Base-by-base conservation (phyloP, 495 filamentous ascomycete species). In the Trypethelium eluteriae region DNA sequence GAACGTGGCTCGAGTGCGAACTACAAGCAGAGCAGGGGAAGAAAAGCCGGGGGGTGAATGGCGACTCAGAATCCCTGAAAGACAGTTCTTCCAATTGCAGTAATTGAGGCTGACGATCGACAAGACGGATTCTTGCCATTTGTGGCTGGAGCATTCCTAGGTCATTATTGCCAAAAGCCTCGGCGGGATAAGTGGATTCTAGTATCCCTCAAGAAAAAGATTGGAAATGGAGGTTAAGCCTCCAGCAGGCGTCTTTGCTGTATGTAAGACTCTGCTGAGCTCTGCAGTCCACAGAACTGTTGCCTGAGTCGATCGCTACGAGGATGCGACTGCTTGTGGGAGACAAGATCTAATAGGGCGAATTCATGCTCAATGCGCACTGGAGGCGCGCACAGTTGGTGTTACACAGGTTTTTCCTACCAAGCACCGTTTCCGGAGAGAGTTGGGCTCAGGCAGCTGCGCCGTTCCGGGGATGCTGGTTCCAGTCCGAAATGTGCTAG, bases 271-370 rank as follows among this genome's bases (percentile, higher is more conserved):
- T 11, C 3, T n/a, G 32, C 53, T 36, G 53, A 59, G 53, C 1
- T 7, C 11, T 34, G 34, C 53, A 5, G 5, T 11, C 10, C 25
- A 36, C 5, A 34, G 36, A n/a, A 35, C 36, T 6, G 32, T 36
- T 59, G 53, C 53, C 53, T 59, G 53, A 2, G 32, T 18, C 7
- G 53, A 59, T 59, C 53, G 53, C 53, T 32, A 59, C 14, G 25
- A 36, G 11, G 25, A 25, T 25, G 25, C 25, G 25, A 25, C 25
- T 25, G 25, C 25, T 25, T 25, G 25, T 25, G 25, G 25, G 25
- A 25, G 25, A 25, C 25, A 25, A 25, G 25, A 25, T 25, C 25
- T 25, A 25, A 25, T 25, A 25, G 25, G 25, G 25, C 25, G 25
- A 25, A 25, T 25, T 25, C 25, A 25, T 25, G 25, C 25, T 25